Conservation (phyloP, 2,329 filamentous ascomycete species). For the Knoxdaviesia proteae region DNA sequence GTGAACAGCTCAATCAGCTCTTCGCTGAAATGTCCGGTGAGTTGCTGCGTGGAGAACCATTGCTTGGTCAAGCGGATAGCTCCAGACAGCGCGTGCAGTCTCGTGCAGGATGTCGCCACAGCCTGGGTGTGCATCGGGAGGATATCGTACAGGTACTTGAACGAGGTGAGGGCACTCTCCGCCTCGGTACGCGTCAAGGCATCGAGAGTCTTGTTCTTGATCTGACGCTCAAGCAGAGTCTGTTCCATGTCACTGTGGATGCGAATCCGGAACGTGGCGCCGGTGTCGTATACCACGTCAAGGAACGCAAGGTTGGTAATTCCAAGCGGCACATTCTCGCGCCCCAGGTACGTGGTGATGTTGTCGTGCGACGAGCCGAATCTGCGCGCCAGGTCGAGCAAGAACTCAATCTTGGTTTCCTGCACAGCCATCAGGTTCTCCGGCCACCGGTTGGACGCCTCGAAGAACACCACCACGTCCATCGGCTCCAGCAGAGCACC, state of each 20-base stretch:
- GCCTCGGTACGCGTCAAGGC: conserved; percentile 46
- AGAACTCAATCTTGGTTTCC: conserved; percentile 78
- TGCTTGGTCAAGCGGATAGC: conserved; percentile 70
- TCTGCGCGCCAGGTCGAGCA: conserved; percentile 53
- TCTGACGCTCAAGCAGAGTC: conserved; percentile 53
- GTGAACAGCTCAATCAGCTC: conserved; percentile 74
- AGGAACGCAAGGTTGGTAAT: conserved; percentile 64
- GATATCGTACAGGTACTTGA: conserved; percentile 52
- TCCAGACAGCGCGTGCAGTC: conserved; percentile 58
- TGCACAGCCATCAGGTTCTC: conserved; percentile 83
- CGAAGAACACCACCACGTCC: conserved; percentile 73
- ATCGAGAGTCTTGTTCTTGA: conserved; percentile 52
- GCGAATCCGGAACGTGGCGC: conserved; percentile 60
- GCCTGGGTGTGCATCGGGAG: conserved; percentile 65
- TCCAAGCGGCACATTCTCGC: conserved; percentile 53
- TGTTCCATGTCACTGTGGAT: conserved; percentile 82
- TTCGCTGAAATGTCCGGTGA: conserved; percentile 53
- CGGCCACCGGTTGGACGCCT: conserved; percentile 83
- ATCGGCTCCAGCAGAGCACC: conserved; percentile 29
- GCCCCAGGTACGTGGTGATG: conserved; percentile 49
- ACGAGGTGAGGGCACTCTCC: conserved; percentile 44
- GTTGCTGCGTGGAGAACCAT: conserved; percentile 74
- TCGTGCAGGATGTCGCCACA: conserved; percentile 58
- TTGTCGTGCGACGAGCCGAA: conserved; percentile 39
- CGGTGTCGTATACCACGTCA: conserved; percentile 54